phyloP scores from a whole-genome alignment of 192 early-diverging fungal species.

The Backusella psychrophila region DNA sequence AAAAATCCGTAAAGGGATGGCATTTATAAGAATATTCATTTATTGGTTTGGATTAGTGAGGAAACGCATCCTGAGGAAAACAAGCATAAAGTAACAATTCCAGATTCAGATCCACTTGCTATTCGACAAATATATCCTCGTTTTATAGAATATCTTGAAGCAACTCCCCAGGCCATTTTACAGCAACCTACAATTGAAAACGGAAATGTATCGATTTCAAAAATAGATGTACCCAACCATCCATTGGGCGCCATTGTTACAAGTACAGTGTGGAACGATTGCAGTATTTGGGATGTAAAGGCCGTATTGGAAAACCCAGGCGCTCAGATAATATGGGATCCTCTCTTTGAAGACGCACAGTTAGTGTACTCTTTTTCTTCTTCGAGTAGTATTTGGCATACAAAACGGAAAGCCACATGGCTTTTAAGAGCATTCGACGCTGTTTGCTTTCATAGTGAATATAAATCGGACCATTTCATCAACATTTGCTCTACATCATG shows the following conservation, averaged over 20 bases:
- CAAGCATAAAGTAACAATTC: background rate
- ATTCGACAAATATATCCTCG: background rate
- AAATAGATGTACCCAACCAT: constrained; percentile 37
- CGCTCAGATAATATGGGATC: constrained; percentile 37
- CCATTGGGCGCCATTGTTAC: constrained; percentile 35
- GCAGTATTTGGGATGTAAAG: constrained; percentile 51
- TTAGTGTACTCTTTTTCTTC: background rate
- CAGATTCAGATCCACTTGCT: constrained; percentile 10
- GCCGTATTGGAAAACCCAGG: constrained; percentile 40
- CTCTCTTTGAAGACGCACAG: background rate
- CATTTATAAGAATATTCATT: background rate
- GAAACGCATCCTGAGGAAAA: background rate
- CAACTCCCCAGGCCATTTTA: background rate
- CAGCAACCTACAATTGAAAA: constrained; percentile 7
- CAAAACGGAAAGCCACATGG: constrained; percentile 45
- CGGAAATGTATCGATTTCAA: constrained; percentile 25
- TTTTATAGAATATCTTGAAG: background rate
- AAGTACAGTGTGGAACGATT: constrained; percentile 39
- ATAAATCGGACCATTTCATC: constrained; percentile 10
- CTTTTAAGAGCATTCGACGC: constrained; percentile 20
- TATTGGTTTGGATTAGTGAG: background rate
- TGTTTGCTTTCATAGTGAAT: constrained; percentile 13
- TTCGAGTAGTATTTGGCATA: constrained; percentile 24
- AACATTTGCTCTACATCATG: constrained; percentile 23
- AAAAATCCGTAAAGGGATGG: background rate